Base-by-base conservation (phyloP, 1,139 yeast species). In the Magnusiomyces ingens region DNA sequence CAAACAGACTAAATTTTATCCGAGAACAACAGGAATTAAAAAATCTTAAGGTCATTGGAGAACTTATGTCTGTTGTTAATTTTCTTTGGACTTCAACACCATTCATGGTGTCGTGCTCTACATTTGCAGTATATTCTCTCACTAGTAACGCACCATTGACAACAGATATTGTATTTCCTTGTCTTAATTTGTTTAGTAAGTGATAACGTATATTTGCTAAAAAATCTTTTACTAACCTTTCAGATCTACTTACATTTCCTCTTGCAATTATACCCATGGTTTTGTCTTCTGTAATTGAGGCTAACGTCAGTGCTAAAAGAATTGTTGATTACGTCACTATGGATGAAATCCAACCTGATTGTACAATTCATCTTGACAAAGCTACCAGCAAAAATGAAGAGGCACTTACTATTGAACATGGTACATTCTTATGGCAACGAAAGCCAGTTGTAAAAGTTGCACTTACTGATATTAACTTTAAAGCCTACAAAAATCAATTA, bases 111-210 rank as follows among this genome's bases (percentile, higher is more conserved):
- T 85, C 95, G 51, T 87, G 96, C 71, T 80, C 89, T 1, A 93
- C 98, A 0, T 93, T 94, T 75, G 96, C 89, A 1, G 76, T 85
- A 15, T 93, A 86, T 66, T 86, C 90, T 13, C 71, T 75, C 55
- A 73, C 81, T 46, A 81, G 83, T 60, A 78, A 80, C 55, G 75
- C 69, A 55, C 89, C 96, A 46, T 78, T 93, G 64, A 79, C 94
- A 1, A 89, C 97, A 12, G 98, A 93, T 63, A 77, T 91, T 62
- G 97, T 93, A 11, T 93, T 93, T 79, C 97, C 99, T 13, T 96
- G 98, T 1, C 76, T 93, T 60, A 79, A 97, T 1, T 76, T 93
- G 60, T 70, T 70, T 64, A 52, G 48, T 36, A 26, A 26, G 32
- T 26, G 8, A 26, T 26, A 26, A 5, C 32, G 8, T 26, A 5